Conservation (phyloP, 1,139 yeast species). For the Protomyces pachydermus region DNA sequence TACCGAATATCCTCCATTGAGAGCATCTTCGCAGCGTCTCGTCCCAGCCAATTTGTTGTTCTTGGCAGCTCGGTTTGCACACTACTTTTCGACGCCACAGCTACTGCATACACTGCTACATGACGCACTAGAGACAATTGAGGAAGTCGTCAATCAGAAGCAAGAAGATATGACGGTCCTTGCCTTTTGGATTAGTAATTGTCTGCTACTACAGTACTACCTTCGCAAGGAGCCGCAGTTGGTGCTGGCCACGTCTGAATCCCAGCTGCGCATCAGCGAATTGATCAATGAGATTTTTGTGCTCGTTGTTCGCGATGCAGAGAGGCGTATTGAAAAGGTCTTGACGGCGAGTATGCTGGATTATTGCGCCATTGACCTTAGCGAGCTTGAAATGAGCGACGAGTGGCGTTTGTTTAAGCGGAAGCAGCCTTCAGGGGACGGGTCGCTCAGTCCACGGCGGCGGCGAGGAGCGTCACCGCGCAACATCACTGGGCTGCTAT, state of each 20-base stretch:
- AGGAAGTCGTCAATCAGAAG: conserved; percentile 37
- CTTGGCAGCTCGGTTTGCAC: conserved; percentile 44
- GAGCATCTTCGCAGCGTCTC: conserved; percentile 42
- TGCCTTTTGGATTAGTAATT: conserved; percentile 46
- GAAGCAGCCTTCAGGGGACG: conserved; percentile 49
- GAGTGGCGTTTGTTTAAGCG: conserved; percentile 45
- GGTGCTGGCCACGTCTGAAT: conserved; percentile 36
- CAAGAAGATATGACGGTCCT: conserved; percentile 42
- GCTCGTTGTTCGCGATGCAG: conserved; percentile 41
- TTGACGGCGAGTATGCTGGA: conserved; percentile 44
- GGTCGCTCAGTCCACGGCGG: conserved; percentile 60
- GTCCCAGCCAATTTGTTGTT: conserved; percentile 45
- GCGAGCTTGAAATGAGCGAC: conserved; percentile 42
- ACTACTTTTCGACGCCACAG: conserved; percentile 40
- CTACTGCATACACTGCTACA: conserved; percentile 39
- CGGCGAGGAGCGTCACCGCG: conserved; percentile 78
- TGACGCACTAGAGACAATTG: conserved; percentile 41
- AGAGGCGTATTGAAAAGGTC: conserved; percentile 40
- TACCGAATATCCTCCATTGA: conserved; percentile 41
- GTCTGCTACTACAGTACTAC: conserved; percentile 42
- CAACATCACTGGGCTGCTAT: conserved; percentile 75
- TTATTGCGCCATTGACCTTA: conserved; percentile 45
- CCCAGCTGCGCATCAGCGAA: conserved; percentile 39
- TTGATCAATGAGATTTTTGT: conserved; percentile 40
- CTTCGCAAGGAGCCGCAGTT: conserved; percentile 42